Base-by-base conservation (phyloP, 2,329 filamentous ascomycete genomes). In the Fusarium sp. region DNA sequence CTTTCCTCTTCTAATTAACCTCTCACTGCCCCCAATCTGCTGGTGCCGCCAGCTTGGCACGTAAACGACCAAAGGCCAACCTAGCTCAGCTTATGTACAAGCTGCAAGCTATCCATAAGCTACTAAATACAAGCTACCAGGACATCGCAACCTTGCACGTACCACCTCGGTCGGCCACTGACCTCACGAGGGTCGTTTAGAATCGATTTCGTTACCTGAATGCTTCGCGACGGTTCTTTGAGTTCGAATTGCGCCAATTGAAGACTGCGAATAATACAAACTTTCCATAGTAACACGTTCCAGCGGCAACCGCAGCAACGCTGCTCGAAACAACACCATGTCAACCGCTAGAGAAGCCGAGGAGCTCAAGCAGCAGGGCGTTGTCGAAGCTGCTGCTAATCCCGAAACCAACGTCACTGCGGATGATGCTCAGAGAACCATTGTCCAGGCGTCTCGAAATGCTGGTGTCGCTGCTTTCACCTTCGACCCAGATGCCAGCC, bases 401-500 rank as follows among this genome's bases (percentile, higher is more conserved):
- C 90, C 92, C 38, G 82, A 92, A 73, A 92, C 86, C 78, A 82
- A 81, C 46, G 87, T 94, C 70, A 88, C 89, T 41, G 85, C 93
- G 48, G 87, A 92, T 43, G 89, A 91, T 69, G 92, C 92, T 32
- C 87, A 97, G 81, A 85, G 88, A 72, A 88, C 88, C 74, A 86
- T 98, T 51, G 86, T 97, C 27, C 85, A 92, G 57, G 90, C 97
- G 79, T 93, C 93, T 72, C 89, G 86, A 76, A 91, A 92, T 75
- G 93, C 91, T 15, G 96, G 96, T 44, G 88, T 92, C 25, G 83
- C 91, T 30, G 94, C 94, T 69, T 96, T 92, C 78, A 88, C 90
- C 67, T 99, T 98, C 82, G 88, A 99, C 78, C 94, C 96, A 1
- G 83, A 97, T 83, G 94, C 94, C 44, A 91, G 86, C 45, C 87